Percentiles rank a stretch among this genome's conserved stretches.
phyloP scores from a whole-genome alignment of 208 protist genomes.

The Leishmania lainsoni region DNA sequence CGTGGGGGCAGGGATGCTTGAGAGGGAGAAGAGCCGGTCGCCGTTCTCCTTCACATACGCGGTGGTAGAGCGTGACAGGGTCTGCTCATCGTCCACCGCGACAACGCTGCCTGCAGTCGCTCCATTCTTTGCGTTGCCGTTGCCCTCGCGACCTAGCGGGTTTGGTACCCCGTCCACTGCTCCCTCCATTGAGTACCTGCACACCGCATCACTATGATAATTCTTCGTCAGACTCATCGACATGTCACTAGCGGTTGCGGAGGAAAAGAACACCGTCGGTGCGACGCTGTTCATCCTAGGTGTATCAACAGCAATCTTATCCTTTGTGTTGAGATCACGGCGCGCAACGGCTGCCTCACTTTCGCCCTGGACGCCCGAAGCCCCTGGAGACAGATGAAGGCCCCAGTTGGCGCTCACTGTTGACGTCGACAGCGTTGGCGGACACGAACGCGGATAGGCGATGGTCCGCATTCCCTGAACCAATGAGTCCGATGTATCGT shows the following conservation, averaged over 20 bases:
- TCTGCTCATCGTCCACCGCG: background rate
- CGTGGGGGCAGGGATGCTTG: conserved; percentile 16
- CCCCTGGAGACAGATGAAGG: background rate
- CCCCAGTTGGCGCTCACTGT: background rate
- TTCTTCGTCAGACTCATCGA: background rate
- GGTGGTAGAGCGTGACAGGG: background rate
- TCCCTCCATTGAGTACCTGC: background rate
- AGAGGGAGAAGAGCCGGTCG: conserved; percentile 16
- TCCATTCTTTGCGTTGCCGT: background rate
- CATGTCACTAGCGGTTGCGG: background rate
- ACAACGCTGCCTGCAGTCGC: background rate
- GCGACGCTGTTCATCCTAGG: background rate
- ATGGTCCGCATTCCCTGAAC: background rate
- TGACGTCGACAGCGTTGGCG: background rate
- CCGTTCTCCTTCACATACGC: conserved; percentile 1
- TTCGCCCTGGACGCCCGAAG: background rate
- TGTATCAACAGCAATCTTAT: background rate
- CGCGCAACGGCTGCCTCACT: background rate
- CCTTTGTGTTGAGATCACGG: background rate
- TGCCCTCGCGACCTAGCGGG: background rate
- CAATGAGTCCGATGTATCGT: background rate
- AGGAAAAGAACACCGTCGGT: background rate
- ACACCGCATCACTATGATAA: background rate
- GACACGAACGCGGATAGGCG: background rate
- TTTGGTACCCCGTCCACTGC: background rate